Percentiles rank a stretch among this genome's conserved stretches.
Evolutionary conservation across 805 yeast genomes (phyloP).

Genomic region (Jamesozyma piceae): DNA sequence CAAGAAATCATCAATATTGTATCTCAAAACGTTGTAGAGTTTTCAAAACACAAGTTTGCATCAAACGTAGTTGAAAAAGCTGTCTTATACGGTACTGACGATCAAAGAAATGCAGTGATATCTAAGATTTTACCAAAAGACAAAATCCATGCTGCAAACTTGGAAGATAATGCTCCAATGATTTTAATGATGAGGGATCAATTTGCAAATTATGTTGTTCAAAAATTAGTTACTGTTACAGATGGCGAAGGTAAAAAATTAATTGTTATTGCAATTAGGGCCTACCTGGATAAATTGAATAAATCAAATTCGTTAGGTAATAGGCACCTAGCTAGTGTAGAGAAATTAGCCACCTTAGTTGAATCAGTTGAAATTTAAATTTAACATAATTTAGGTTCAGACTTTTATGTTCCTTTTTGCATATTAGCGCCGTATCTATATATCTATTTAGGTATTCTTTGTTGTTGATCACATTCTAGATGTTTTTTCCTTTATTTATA

Average conservation of each 20-base stretch:
- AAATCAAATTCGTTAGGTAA: constrained; percentile 26
- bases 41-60: constrained; percentile 95
- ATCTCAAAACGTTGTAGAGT: constrained; percentile 58
- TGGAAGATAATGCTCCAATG: constrained; percentile 60
- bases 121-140: constrained; percentile 56
- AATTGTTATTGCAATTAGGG: constrained; percentile 66
- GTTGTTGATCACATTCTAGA: background rate
- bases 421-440: background rate
- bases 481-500: too few species aligned
- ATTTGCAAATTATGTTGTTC: constrained; percentile 94
- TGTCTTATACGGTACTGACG: constrained; percentile 58
- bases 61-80: constrained; percentile 96
- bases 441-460: background rate
- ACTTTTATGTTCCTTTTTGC: too few species aligned
- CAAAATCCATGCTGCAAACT: constrained; percentile 34
- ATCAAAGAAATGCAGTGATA: constrained; percentile 54
- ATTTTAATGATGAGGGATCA: constrained; percentile 96
- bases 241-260: constrained; percentile 58
- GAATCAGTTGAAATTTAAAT: constrained; percentile 19
- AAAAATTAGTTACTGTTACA: constrained; percentile 79
- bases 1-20: constrained; percentile 55
- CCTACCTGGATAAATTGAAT: constrained; percentile 54
- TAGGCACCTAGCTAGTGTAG: constrained; percentile 32
- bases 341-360: constrained; percentile 29
- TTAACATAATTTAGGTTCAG: background rate